Conservation (phyloP, 2,329 filamentous ascomycete genomes). For the Beauveria australis region DNA sequence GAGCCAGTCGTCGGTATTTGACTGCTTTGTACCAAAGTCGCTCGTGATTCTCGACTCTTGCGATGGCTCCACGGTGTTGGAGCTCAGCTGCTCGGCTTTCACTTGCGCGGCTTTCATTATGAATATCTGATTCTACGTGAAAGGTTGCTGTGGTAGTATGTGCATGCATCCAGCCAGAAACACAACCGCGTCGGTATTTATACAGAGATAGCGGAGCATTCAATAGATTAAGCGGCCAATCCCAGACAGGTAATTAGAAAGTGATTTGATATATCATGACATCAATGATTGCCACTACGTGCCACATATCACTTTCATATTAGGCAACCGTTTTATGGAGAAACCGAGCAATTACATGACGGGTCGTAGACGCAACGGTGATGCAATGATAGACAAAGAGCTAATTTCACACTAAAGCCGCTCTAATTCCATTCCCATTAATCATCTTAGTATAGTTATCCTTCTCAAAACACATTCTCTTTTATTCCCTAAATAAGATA, state of each 20-base stretch:
- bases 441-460: no score
- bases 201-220: background rate
- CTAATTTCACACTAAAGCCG: background rate
- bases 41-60: conserved; percentile 58
- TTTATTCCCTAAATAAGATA: no score
- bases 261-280: background rate
- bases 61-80: conserved; percentile 50
- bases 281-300: background rate
- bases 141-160: background rate
- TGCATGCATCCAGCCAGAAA: background rate
- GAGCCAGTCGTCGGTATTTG: conserved; percentile 72
- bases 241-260: background rate
- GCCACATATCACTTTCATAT: background rate
- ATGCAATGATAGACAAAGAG: background rate
- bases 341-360: background rate
- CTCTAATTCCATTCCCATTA: background rate
- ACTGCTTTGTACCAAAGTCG: conserved; percentile 68
- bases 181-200: background rate
- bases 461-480: fast-evolving
- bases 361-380: conserved; percentile 1
- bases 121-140: background rate
- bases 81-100: conserved; percentile 40
- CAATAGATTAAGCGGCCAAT: background rate
- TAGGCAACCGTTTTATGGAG: background rate
- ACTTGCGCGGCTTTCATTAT: background rate